Evolutionary conservation across 148 eudicot species (phyloP), one percentile per base, ranked within the genome.

Genomic region (Heliamphora exappendiculata): DNA sequence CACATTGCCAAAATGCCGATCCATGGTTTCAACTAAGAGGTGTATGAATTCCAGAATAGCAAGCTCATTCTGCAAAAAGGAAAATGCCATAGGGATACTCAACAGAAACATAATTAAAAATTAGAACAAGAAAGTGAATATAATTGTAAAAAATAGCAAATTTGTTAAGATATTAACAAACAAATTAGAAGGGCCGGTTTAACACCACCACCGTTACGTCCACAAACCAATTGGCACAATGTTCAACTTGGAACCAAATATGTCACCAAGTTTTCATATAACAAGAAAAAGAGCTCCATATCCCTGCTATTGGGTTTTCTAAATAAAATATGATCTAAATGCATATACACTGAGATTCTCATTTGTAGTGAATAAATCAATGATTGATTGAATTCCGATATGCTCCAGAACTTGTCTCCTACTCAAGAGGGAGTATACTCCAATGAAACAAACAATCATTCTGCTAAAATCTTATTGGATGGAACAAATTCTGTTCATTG

Each of bases 1-100:
- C 94, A 93, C 98, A 83, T 96, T 96, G 86, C 99, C 99, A 76
- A 96, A 96, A 85, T 96, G 99, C 47, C 97, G 97, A 71, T 96
- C 99, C 99, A 96, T 96, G 70, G 99, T 96, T 84, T 96, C 99
- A 45, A 96, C 99, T 74, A 93, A 72, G 28, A 96, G 88, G 86
- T 96, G 99, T 72, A 96, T 96, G 81, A 96, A 96, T 75, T 96
- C 98, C 87, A 96, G 76, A 78, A 96, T 96, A 6, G 99, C 98
- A 44, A 96, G 93, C 88, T 96, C 98, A 83, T 96, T 95, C 98
- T 92, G 89, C 77, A 78, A 62, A 19, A 54, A 14, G 39, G 20
- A 74, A 62, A 34, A 22, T 20, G 34, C 24, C 20, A 28, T 34
- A n/a, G 2, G 20, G 62, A 68, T 49, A 53, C 45, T 2, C 2